Base-by-base conservation (phyloP, 257 asterid genomes). In the Cynanchum wilfordii region DNA sequence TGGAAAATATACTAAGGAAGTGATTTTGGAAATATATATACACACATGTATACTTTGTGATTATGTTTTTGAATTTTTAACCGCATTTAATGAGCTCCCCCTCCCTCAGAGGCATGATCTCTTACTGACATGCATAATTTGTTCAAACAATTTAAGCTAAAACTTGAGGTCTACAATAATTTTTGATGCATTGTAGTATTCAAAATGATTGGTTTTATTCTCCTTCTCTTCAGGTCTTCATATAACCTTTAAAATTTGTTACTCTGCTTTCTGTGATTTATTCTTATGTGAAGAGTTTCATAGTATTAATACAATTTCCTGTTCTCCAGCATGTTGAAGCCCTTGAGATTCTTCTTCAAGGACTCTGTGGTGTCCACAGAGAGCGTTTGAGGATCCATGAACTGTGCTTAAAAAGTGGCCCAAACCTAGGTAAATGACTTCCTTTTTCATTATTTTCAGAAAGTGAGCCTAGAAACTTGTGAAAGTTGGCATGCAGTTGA, bases 291-390 rank as follows among this genome's bases (percentile, higher is more conserved):
- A 24, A 24, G n/a, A 7, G 22, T 76, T 73, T 72, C 10, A 64
- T 40, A 22, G 30, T 82, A 59, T 69, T 76, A 9, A 45, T 16
- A 15, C 58, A 40, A 68, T 29, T 66, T 70, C 68, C 68, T 72
- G 44, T 75, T 76, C n/a, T 75, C 79, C 87, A 92, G 96, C 96
- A 92, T 73, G 98, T 95, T 71, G 98, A 92, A 80, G 99, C 98
- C 54, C 81, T 92, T 56, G 96, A 91, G 86, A 88, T 95, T 84
- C 98, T 95, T 72, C 98, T 95, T 82, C 97, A 86, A 82, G 98
- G 99, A 33, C 93, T 92, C 33, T 87, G 90, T 55, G 99, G 96
- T 70, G 96, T 92, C 74, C 97, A 84, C 64, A 82, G 89, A 64
- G 95, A 90, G 81, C 89, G 96, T 56, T 68, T 95, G 74, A 75